These are phyloP conservation scores for Castanea sativa DNA, from an alignment of 306 rosid genomes.

Conservation along the genomic window DNA sequence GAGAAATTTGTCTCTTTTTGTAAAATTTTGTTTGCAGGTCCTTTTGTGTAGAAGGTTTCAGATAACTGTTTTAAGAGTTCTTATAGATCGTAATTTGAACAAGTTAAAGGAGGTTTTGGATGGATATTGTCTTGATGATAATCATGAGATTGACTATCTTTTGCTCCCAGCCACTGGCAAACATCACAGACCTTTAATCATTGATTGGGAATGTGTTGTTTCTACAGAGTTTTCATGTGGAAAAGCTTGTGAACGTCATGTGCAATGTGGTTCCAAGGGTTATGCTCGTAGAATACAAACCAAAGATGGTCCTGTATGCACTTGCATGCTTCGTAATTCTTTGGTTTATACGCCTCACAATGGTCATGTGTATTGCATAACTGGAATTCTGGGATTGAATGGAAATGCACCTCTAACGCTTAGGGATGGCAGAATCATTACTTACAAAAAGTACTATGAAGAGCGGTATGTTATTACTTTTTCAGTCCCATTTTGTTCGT, in stretches of 20 bases:
- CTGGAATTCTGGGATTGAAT: conserved; percentile 38
- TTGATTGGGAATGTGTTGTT: conserved; percentile 60
- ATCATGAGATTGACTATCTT: conserved; percentile 61
- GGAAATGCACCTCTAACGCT: conserved; percentile 52
- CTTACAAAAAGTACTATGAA: conserved; percentile 58
- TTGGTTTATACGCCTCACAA: conserved; percentile 76
- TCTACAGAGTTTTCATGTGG: conserved; percentile 37
- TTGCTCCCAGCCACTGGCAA: conserved; percentile 54
- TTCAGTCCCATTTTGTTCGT: too few relatives aligned
- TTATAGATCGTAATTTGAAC: conserved; percentile 32
- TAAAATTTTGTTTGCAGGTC: conserved; percentile 46
- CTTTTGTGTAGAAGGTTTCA: conserved; percentile 62
- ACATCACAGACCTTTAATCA: neutral
- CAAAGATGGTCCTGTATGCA: conserved; percentile 44
- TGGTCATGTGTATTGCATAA: conserved; percentile 47
- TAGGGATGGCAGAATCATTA: conserved; percentile 33
- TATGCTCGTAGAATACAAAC: conserved; percentile 29
- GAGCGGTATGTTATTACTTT: conserved; percentile 39
- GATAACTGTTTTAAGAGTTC: conserved; percentile 44
- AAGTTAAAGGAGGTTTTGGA: conserved; percentile 28
- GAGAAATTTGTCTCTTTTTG: neutral
- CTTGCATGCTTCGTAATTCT: conserved; percentile 52
- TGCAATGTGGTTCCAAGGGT: conserved; percentile 2
- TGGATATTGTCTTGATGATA: conserved; percentile 31
- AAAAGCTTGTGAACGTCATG: conserved; percentile 20